Evolutionary conservation across 495 filamentous ascomycete genomes (phyloP).

Genomic region (Aspergillus biplanus): DNA sequence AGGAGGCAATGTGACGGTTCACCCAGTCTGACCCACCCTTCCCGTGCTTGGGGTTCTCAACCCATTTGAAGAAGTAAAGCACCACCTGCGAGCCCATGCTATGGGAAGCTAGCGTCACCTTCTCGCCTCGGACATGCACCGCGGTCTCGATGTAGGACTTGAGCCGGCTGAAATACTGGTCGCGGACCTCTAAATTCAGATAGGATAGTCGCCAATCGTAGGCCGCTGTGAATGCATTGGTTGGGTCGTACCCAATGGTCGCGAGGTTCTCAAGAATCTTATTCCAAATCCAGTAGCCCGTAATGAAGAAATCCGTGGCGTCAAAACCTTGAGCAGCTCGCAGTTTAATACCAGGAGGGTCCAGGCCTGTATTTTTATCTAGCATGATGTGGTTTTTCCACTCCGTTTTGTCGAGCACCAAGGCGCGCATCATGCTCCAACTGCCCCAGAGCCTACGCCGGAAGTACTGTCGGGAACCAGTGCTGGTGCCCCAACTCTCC

Average conservation of each 20-base stretch:
- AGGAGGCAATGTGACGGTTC: conserved; percentile 84
- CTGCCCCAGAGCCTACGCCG: conserved; percentile 93
- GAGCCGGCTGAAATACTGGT: conserved; percentile 89
- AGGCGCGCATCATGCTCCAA: conserved; percentile 96
- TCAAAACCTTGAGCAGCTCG: conserved; percentile 97
- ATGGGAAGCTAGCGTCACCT: conserved; percentile 87
- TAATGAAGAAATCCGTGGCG: conserved; percentile 87
- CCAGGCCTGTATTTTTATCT: conserved; percentile 86
- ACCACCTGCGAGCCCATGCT: conserved; percentile 97
- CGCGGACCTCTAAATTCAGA: conserved; percentile 80
- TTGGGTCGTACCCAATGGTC: conserved; percentile 93
- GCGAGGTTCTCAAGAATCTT: conserved; percentile 97
- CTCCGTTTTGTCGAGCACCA: conserved; percentile 87
- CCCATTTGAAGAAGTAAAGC: conserved; percentile 98
- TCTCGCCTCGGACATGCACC: conserved; percentile 67
- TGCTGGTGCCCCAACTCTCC: conserved; percentile 92
- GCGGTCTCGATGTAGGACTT: conserved; percentile 90
- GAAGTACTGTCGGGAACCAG: conserved; percentile 83
- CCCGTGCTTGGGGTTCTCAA: conserved; percentile 77
- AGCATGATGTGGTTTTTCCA: conserved; percentile 99
- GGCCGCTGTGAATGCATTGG: conserved; percentile 91
- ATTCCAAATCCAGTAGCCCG: conserved; percentile 98
- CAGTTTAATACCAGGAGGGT: conserved; percentile 90
- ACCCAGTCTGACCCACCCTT: conserved; percentile 88
- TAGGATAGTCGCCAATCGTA: conserved; percentile 99